phyloP scores from a whole-genome alignment of 2,329 filamentous ascomycete genomes.

The Salinomyces thailandicus region DNA sequence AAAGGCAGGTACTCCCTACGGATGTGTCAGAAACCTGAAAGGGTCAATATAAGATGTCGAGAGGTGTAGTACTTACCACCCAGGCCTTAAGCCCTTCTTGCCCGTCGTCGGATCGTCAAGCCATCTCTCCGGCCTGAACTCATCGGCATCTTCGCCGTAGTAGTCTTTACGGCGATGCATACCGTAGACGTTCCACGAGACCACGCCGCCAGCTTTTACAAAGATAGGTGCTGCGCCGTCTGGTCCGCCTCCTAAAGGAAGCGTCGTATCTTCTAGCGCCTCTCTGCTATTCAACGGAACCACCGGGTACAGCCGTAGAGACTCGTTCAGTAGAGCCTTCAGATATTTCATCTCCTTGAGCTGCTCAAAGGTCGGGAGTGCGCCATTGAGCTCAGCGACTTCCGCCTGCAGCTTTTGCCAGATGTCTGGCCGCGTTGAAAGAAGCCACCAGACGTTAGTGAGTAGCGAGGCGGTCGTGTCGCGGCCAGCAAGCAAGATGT shows the following conservation, averaged over 20 bases:
- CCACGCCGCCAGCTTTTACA: constrained; percentile 53
- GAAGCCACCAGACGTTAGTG: constrained; percentile 34
- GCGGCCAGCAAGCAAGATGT: constrained; percentile 43
- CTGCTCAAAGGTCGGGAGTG: constrained; percentile 32
- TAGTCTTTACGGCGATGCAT: constrained; percentile 59
- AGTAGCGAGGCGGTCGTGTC: constrained; percentile 46
- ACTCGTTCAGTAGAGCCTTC: constrained; percentile 62
- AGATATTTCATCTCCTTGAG: constrained; percentile 29
- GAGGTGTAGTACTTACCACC: constrained; percentile 27
- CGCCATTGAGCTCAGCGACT: constrained; percentile 16
- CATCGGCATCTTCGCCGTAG: constrained; percentile 37
- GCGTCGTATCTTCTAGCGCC: constrained; percentile 60
- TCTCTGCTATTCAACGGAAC: constrained; percentile 72
- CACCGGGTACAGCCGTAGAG: constrained; percentile 63
- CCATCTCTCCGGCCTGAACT: constrained; percentile 31
- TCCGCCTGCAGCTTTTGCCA: constrained; percentile 23
- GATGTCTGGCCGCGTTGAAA: constrained; percentile 23
- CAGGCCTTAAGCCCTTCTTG: constrained; percentile 22
- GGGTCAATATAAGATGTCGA: background rate
- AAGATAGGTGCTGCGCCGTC: constrained; percentile 50
- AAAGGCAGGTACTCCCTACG: constrained; percentile 31
- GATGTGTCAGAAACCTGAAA: too few species aligned
- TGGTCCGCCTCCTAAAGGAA: constrained; percentile 53
- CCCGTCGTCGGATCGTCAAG: constrained; percentile 21
- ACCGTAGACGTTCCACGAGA: constrained; percentile 57